Conservation (phyloP, 345 rosid genomes). For the Rhodamnia rubescens region DNA sequence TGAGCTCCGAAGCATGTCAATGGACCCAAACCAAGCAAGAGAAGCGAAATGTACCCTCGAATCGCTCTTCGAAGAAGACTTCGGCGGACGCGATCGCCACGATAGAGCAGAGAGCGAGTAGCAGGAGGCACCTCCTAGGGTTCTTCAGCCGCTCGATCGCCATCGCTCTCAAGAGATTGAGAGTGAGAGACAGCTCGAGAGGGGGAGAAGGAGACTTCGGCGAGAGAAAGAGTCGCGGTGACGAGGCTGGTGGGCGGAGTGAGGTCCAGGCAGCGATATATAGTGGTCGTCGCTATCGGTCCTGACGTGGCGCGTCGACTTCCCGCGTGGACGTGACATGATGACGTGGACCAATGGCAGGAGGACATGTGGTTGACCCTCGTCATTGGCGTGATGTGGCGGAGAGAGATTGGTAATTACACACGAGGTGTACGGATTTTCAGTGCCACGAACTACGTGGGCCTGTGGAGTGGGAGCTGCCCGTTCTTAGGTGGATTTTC, state of each 20-base stretch:
- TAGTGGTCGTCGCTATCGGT: background rate
- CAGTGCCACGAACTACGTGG: background rate
- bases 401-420: conserved; percentile 10
- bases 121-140: conserved; percentile 20
- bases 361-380: background rate
- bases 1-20: background rate
- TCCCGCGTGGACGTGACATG: background rate
- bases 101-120: conserved; percentile 16
- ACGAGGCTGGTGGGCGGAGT: background rate
- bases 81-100: conserved; percentile 43
- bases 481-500: background rate
- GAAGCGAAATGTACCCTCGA: conserved; percentile 43
- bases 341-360: conserved; percentile 2
- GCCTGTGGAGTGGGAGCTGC: background rate
- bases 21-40: background rate
- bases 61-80: conserved; percentile 87
- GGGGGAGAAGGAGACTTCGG: background rate
- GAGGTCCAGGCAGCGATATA: conserved; percentile 3
- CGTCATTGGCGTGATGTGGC: conserved; percentile 41
- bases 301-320: background rate
- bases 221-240: background rate
- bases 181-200: background rate
- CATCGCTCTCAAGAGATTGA: conserved; percentile 19
- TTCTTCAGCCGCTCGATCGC: conserved; percentile 14
- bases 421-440: background rate